Base-by-base conservation (phyloP, 2,329 filamentous ascomycete genomes). In the Colletotrichum phormii region DNA sequence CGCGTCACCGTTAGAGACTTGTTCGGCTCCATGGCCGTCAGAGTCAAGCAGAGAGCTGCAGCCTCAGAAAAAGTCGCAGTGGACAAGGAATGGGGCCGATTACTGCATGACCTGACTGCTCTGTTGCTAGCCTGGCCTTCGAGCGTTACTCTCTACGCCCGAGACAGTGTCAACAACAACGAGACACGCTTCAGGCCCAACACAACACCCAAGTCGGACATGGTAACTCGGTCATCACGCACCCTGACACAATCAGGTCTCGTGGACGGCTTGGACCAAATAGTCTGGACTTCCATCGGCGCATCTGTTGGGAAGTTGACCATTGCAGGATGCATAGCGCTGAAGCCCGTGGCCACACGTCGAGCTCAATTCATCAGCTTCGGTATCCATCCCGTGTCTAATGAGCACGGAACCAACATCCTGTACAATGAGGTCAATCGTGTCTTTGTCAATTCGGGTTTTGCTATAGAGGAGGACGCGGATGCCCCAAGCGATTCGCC, bases 1-100 rank as follows among this genome's bases (percentile, higher is more conserved):
- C 89, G 90, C 33, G 91, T 96, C 2, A 88, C 88, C 0, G 92
- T 97, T 6, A 90, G 92, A 68, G 92, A 98, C 80, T 85, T 98
- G 1, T 98, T 98, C 82, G 95, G 95, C 0, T 93, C 92, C 71
- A 94, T 98, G 90, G 95, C 96, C 0, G 96, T 98, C 13, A 91
- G 96, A 15, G 92, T 97, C 31, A 97, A 97, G 79, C 93, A 95
- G 77, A 89, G 95, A 74, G 89, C 91, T 0, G 77, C 89, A 0
- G 76, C 90, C 3, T 80, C 86, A 51, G 84, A 90, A 77, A 86
- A 85, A 76, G 75, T 86, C 12, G 79, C 85, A 29, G 84, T 91
- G 60, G 81, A 88, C 24, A 92, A 88, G 75, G 88, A 93, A 64
- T 96, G 94, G 90, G 88, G 91, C 33, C 81, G 81, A 1, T 82